Evolutionary conservation across 441 rosid genomes (phyloP).

Genomic region (Metrosideros polymorpha): DNA sequence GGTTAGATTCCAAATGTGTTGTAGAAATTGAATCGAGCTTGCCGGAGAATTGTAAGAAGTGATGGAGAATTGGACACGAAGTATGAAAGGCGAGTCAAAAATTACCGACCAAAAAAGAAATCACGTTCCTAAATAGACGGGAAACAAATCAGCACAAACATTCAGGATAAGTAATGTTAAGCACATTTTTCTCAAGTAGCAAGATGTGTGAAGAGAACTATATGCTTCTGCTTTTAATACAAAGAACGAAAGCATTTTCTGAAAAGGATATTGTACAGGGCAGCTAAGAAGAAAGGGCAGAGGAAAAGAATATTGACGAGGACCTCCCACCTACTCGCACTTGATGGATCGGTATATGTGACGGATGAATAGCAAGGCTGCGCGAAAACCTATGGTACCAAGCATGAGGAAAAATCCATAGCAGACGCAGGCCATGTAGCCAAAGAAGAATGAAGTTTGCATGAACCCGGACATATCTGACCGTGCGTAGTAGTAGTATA

Average conservation of each 20-base stretch:
- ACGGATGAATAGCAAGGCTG: slow-evolving; percentile 27
- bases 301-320: neutral
- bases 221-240: neutral
- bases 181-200: neutral
- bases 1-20: neutral
- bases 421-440: slow-evolving; percentile 32
- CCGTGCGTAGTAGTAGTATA: slow-evolving; percentile 22
- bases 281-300: neutral
- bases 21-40: neutral
- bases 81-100: neutral
- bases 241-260: neutral
- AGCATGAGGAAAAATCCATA: slow-evolving; percentile 35
- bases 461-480: slow-evolving; percentile 30
- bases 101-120: neutral
- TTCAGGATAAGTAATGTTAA: neutral
- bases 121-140: neutral
- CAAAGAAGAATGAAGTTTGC: slow-evolving; percentile 35
- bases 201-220: neutral
- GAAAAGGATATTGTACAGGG: neutral
- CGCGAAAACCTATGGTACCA: slow-evolving; percentile 24
- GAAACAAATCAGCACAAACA: neutral
- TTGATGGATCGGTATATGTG: slow-evolving; percentile 29
- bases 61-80: neutral
- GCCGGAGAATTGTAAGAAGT: neutral
- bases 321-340: slow-evolving; percentile 18